These are phyloP conservation scores for Phlyctochytrium planicorne DNA, from an alignment of 192 early-diverging fungal genomes.

Conservation along the genomic window DNA sequence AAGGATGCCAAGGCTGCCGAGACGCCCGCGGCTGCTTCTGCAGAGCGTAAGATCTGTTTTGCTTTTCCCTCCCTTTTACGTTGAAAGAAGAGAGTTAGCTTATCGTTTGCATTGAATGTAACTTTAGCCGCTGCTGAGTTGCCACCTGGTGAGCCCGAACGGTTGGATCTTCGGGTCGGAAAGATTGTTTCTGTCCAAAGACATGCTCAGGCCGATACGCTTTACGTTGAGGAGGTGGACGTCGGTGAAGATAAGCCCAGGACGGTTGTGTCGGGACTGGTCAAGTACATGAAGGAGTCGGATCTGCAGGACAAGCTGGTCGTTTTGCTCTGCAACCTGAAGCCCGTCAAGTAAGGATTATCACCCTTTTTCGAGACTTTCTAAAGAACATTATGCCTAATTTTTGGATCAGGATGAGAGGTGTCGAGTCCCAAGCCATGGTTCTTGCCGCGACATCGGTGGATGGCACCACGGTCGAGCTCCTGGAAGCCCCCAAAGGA, in stretches of 20 bases:
- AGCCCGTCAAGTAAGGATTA: conserved; percentile 64
- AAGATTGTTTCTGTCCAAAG: conserved; percentile 72
- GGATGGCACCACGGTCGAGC: conserved; percentile 79
- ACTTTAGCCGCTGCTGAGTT: conserved; percentile 3
- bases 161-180: conserved; percentile 89
- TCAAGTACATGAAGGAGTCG: conserved; percentile 75
- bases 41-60: not conserved
- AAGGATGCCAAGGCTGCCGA: conserved; percentile 1
- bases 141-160: conserved; percentile 20
- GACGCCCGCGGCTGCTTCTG: conserved; percentile 2
- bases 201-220: conserved; percentile 88
- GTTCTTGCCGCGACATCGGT: conserved; percentile 79
- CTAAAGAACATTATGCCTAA: conserved; percentile 5
- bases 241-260: conserved; percentile 71
- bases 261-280: conserved; percentile 88
- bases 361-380: conserved; percentile 4
- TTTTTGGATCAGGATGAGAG: conserved; percentile 60
- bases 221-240: conserved; percentile 92
- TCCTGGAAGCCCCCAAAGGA: conserved; percentile 77
- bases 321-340: conserved; percentile 82
- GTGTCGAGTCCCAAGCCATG: conserved; percentile 90
- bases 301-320: conserved; percentile 37
- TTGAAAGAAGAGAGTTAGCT: too few relatives aligned
- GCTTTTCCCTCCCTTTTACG: too few relatives aligned
- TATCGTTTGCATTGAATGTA: too few relatives aligned